Evolutionary conservation across 1,284 basidiomycete genomes (phyloP), one percentile per base, ranked within the genome.

Genomic region (Thelephora terrestris): DNA sequence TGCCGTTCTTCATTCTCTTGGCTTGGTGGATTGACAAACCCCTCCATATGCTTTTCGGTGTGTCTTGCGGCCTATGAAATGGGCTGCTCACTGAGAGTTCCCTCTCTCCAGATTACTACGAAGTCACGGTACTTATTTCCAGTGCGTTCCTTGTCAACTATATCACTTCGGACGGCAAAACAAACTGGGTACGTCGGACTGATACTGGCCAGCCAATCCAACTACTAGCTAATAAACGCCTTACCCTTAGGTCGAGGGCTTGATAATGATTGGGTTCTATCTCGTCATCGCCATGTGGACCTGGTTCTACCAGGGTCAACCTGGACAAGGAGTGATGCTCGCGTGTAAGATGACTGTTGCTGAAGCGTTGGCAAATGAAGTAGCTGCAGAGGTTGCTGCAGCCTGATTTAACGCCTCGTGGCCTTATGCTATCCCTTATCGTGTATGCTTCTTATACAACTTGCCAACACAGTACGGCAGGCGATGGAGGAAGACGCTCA

Each of bases 91-190:
- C 16, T 36, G 39, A 18, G 43, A 32, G 29, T 20, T n/a, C 21
- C 21, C 25, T 14, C 21, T 40, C 29, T 7, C 29, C 53, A 73
- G 72, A 75, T 55, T 56, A 70, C 25, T 83, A 78, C 56, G 81
- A 84, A 58, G 75, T 84, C 2, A 73, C 75, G 1, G 57, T 79
- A 21, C 61, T 82, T 18, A 61, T 85, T 14, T 77, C 73, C 0
- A 69, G 78, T 0, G 79, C 76, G 56, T 83, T 85, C 68, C 65
- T 85, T 38, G 81, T 84, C 40, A 85, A 82, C 63, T 81, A 81
- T 57, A 76, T 84, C 42, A 83, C 80, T 1, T 75, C 77, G 1
- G 80, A 84, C 58, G 67, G 76, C 6, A 81, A 82, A 63, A 84
- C 81, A 1, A 84, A 83, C 57, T 82, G 79, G 78, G 74, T 72